phyloP scores from a whole-genome alignment of 2,329 filamentous ascomycete species.

The Trichoderma pleuroti region DNA sequence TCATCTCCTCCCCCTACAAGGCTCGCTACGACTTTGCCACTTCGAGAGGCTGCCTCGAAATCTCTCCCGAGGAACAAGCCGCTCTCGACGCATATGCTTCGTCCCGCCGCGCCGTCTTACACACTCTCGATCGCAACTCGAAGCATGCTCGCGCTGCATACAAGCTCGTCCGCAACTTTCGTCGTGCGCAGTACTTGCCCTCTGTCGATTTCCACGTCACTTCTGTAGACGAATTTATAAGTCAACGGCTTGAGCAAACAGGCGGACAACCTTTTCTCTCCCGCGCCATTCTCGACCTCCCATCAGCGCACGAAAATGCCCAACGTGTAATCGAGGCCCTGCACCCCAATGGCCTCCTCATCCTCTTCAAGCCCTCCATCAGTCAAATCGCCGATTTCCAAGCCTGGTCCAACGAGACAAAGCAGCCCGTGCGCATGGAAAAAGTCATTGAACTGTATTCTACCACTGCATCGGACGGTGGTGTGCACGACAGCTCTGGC shows the following conservation, averaged over 20 bases:
- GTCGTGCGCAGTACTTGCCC: slow-evolving; percentile 64
- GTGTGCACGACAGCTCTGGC: slow-evolving; percentile 45
- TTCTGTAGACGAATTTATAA: slow-evolving; percentile 61
- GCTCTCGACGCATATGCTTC: slow-evolving; percentile 44
- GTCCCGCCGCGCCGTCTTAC: slow-evolving; percentile 65
- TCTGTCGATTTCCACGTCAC: slow-evolving; percentile 73
- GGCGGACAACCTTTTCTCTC: slow-evolving; percentile 59
- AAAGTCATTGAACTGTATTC: slow-evolving; percentile 56
- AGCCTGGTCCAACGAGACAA: slow-evolving; percentile 45
- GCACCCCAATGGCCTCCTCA: slow-evolving; percentile 59
- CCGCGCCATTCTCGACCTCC: slow-evolving; percentile 71
- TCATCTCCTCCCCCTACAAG: slow-evolving; percentile 28
- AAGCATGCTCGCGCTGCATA: slow-evolving; percentile 63
- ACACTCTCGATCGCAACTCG: slow-evolving; percentile 65
- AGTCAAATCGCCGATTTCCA: slow-evolving; percentile 69
- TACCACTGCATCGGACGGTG: slow-evolving; percentile 38
- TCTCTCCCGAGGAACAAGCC: slow-evolving; percentile 29
- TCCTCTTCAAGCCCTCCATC: slow-evolving; percentile 73
- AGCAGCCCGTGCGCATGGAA: slow-evolving; percentile 54
- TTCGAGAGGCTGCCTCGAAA: slow-evolving; percentile 26
- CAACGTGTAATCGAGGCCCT: slow-evolving; percentile 54
- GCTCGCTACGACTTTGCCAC: slow-evolving; percentile 16
- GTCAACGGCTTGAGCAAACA: slow-evolving; percentile 44
- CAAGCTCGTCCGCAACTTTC: slow-evolving; percentile 62
- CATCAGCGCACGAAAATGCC: slow-evolving; percentile 51